Conservation (phyloP, 1,284 basidiomycete species). For the Omphalotus olearius region DNA sequence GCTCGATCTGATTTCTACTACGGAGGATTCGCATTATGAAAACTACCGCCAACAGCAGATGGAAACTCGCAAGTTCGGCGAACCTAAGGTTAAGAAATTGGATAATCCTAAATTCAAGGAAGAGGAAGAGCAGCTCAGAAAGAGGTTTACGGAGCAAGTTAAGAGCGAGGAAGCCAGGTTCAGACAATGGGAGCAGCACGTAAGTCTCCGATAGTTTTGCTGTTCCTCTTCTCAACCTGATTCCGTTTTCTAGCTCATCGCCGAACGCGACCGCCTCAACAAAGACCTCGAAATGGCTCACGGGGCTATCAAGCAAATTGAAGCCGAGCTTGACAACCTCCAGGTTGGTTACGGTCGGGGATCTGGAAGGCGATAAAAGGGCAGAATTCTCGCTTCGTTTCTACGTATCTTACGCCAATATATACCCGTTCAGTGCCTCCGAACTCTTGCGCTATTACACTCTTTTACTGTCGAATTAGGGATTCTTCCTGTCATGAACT, state of each 20-base stretch:
- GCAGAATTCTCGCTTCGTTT: neutral
- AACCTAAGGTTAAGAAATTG: conserved; percentile 97
- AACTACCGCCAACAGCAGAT: conserved; percentile 98
- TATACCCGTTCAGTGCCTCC: neutral
- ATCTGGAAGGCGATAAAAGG: conserved; percentile 62
- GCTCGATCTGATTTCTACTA: conserved; percentile 95
- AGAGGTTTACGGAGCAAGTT: conserved; percentile 99
- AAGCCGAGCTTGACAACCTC: conserved; percentile 85
- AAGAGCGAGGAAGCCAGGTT: conserved; percentile 98
- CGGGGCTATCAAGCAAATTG: conserved; percentile 87
- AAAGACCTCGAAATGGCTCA: conserved; percentile 93
- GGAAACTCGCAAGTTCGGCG: conserved; percentile 99
- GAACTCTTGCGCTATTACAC: no score
- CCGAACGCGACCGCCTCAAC: conserved; percentile 95
- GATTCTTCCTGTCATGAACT: no score
- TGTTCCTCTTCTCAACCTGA: neutral
- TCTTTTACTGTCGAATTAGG: no score
- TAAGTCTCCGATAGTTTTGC: conserved; percentile 37
- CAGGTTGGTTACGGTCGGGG: conserved; percentile 82
- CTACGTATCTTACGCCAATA: neutral
- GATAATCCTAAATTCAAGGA: conserved; percentile 99
- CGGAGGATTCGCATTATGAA: conserved; percentile 97
- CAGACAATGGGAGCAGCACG: conserved; percentile 99
- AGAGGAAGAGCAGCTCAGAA: conserved; percentile 94
- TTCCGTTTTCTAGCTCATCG: conserved; percentile 69